Percentiles rank a stretch among this genome's conserved stretches.
phyloP scores from a whole-genome alignment of 371 early-diverging fungal genomes.

The Apophysomyces sp. region DNA sequence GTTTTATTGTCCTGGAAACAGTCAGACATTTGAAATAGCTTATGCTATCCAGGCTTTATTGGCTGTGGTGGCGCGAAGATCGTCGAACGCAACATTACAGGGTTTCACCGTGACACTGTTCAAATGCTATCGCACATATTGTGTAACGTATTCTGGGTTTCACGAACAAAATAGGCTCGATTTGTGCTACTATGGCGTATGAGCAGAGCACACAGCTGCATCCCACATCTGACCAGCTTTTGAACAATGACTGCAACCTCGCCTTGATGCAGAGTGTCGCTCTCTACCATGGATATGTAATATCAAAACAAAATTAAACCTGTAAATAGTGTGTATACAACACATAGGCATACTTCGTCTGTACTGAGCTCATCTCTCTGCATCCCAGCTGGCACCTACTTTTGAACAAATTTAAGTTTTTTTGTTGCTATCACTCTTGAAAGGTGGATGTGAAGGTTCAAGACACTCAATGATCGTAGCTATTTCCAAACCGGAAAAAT shows the following conservation, averaged over 20 bases:
- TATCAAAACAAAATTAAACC: neutral
- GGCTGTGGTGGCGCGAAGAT: neutral
- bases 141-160: neutral
- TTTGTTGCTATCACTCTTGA: too few species aligned
- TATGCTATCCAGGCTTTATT: too few species aligned
- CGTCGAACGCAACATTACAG: neutral
- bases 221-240: too few species aligned
- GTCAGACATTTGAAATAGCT: too few species aligned
- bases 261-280: too few species aligned
- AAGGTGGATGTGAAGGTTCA: neutral
- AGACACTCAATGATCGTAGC: neutral
- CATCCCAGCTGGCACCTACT: neutral
- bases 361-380: neutral
- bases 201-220: neutral
- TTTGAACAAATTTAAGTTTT: too few species aligned
- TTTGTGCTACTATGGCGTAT: neutral
- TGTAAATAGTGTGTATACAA: neutral
- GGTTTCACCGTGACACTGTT: neutral
- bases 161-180: neutral
- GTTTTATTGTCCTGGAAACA: too few species aligned
- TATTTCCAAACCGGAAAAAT: too few species aligned
- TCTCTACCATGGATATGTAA: too few species aligned
- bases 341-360: neutral
- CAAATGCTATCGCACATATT: neutral
- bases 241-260: too few species aligned